Base-by-base conservation (phyloP, 1,284 basidiomycete genomes). In the Mycena citricolor region DNA sequence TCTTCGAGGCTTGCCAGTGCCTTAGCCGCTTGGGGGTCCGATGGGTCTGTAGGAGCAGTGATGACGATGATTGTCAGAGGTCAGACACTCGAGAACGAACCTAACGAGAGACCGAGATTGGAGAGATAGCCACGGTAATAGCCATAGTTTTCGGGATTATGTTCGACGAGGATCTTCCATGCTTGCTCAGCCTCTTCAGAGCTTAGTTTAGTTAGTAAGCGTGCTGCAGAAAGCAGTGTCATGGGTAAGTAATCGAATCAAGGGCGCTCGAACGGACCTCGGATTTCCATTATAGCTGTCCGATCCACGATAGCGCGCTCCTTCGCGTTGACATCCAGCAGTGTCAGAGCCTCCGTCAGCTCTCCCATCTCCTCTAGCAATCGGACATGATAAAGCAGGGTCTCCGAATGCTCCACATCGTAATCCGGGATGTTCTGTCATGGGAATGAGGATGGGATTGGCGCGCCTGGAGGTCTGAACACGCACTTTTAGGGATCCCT, bases 341-440 rank as follows among this genome's bases (percentile, higher is more conserved):
- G 62, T 13, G 62, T 59, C 34, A 82, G 71, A 8, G 84, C 86
- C 39, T 83, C 78, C 6, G 80, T 65, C 39, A 74, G 70, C 29
- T 87, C 79, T 23, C 81, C 86, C 23, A 85, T 65, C 41, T 93
- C 86, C 56, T 94, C 86, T 25, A 94, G 75, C 2, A 97, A 60
- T 32, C 72, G 75, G 44, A 95, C 69, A 58, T 95, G 85, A 63
- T 94, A 95, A 23, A 97, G 70, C 21, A 90, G 63, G 1, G 88
- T 73, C 68, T 98, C 94, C 0, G 87, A 88, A 55, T 90, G 86
- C 57, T 98, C 95, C 46, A 82, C 71, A 58, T 95, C 91, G 54
- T 85, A 81, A 52, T 81, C 67, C 32, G 86, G 79, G 20, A 90
- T 71, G 52, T 87, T 81, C 86, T 89, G 52, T 7, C 32, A 39